A percentile compares a stretch with the other conserved stretches of the same genome.
phyloP scores from a whole-genome alignment of 805 yeast species.

The Scheffersomyces lignosus region DNA sequence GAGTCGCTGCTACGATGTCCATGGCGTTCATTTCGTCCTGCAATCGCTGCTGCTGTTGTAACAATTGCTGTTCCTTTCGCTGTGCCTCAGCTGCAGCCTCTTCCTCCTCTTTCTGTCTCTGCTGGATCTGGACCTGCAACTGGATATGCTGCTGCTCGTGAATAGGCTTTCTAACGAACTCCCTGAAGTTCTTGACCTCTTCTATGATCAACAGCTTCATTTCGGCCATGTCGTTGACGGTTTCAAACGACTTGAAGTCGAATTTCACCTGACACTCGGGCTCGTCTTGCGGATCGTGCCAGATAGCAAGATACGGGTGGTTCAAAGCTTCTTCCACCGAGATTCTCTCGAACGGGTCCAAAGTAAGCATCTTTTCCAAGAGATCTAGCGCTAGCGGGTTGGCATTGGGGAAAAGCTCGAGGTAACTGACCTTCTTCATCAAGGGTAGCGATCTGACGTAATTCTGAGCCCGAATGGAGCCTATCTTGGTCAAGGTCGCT shows the following conservation, averaged over 20 bases:
- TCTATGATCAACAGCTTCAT: conserved; percentile 78
- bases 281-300: conserved; percentile 88
- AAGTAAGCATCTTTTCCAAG: conserved; percentile 68
- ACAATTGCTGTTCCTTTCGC: conserved; percentile 16
- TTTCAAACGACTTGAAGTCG: conserved; percentile 82
- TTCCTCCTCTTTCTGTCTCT: conserved; percentile 26
- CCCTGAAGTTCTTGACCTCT: conserved; percentile 78
- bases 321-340: conserved; percentile 84
- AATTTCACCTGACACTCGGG: conserved; percentile 78
- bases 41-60: conserved; percentile 14
- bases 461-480: conserved; percentile 86
- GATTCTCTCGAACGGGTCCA: conserved; percentile 82
- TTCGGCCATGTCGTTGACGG: conserved; percentile 70
- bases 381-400: conserved; percentile 82
- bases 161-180: conserved; percentile 75
- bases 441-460: conserved; percentile 85
- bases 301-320: conserved; percentile 84
- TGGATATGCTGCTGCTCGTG: conserved; percentile 50
- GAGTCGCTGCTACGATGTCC: conserved; percentile 13
- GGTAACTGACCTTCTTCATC: conserved; percentile 77
- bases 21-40: conserved; percentile 6
- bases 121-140: conserved; percentile 31
- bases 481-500: conserved; percentile 47
- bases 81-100: conserved; percentile 18
- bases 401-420: conserved; percentile 74